phyloP scores from a whole-genome alignment of 2,329 filamentous ascomycete genomes.

The Fragosphaeria purpurea region DNA sequence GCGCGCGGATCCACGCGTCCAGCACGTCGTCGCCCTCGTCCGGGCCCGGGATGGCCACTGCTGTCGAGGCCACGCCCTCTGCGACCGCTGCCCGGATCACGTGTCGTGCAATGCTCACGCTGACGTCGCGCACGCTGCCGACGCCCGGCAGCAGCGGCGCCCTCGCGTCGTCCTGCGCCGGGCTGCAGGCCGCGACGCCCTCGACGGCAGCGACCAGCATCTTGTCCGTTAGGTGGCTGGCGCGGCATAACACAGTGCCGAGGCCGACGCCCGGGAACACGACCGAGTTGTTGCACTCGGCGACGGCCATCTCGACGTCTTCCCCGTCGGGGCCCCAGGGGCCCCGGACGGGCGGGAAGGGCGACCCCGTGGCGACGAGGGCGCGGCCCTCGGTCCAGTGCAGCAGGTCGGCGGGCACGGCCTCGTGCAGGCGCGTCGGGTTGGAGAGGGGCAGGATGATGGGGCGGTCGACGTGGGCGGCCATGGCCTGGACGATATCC shows the following conservation, averaged over 20 bases:
- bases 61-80: constrained; percentile 52
- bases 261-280: constrained; percentile 82
- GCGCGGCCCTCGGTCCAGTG: constrained; percentile 70
- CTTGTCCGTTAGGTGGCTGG: constrained; percentile 57
- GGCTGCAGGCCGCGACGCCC: constrained; percentile 60
- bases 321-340: constrained; percentile 39
- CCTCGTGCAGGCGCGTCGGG: constrained; percentile 75
- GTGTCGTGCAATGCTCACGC: constrained; percentile 63
- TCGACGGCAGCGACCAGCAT: constrained; percentile 76
- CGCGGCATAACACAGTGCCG: constrained; percentile 61
- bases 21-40: constrained; percentile 42
- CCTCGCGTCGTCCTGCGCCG: constrained; percentile 52
- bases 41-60: constrained; percentile 51
- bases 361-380: constrained; percentile 73
- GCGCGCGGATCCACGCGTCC: constrained; percentile 62
- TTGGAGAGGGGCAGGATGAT: constrained; percentile 76
- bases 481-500: constrained; percentile 66
- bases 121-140: constrained; percentile 61
- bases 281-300: constrained; percentile 83
- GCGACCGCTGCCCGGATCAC: constrained; percentile 63
- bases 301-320: constrained; percentile 39
- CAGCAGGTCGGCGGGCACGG: constrained; percentile 64
- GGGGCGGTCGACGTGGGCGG: constrained; percentile 59
- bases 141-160: constrained; percentile 69
- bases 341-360: constrained; percentile 63